Evolutionary conservation across 495 filamentous ascomycete genomes (phyloP), one percentile per base, ranked within the genome.

Genomic region (Evernia prunastri): DNA sequence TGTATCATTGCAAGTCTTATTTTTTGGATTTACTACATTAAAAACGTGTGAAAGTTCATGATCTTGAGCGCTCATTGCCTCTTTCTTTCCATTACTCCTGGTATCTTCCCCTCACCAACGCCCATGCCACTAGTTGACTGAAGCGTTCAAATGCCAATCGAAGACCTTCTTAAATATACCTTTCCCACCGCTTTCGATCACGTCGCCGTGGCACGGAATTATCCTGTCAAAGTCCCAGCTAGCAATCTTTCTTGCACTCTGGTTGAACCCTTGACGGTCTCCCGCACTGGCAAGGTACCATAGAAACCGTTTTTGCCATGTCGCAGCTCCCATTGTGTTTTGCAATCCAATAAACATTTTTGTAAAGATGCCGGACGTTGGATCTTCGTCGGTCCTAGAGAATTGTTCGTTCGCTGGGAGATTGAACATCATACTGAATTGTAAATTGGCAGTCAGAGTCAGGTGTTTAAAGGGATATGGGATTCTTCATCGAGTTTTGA

Each of bases 121-220:
- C 33, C n/a, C 10, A 20, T 43, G 2, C 35, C 8, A 29, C 47
- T 49, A 65, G 25, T 65, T 65, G n/a, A 23, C 45, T 35, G 35
- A 27, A 60, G 40, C 67, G 43, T 71, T 62, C 37, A 71, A 42
- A 69, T 71, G 67, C 92, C 92, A 97, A 67, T 83, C 86, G 77
- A 96, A 90, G 15, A 96, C 81, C 74, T 89, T 89, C 73, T 82
- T 76, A 65, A 91, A 98, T 39, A 94, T 77, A 12, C 78, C 85
- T 77, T 91, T 94, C 36, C 82, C 91, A 43, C 82, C 82, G 25
- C 76, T 85, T 73, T 92, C 87, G 65, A 97, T 86, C 36, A 89
- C 86, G 80, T 98, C 94, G 12, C 94, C 94, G 79, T 98, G 94
- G 72, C 92, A 97, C 2, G 92, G 91, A 70, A 97, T 85, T 65